phyloP scores from a whole-genome alignment of 2,329 filamentous ascomycete genomes.

The Grosmannia penicillata region DNA sequence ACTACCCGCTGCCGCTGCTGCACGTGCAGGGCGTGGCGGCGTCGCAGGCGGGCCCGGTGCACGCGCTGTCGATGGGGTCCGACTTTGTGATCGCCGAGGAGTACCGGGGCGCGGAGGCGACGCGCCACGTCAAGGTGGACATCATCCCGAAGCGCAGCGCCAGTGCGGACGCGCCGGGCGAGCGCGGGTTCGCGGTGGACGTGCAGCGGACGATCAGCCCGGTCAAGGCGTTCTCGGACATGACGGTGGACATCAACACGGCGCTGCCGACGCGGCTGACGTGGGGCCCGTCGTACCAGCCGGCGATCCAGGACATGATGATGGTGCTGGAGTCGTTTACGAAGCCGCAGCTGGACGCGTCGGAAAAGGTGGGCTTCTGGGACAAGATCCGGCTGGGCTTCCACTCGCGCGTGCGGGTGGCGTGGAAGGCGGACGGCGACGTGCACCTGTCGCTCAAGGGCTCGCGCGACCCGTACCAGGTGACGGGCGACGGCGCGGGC shows the following conservation, averaged over 20 bases:
- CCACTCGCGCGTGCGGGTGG: conserved; percentile 75
- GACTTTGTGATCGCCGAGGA: conserved; percentile 97
- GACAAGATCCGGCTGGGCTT: conserved; percentile 93
- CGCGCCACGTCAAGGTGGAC: conserved; percentile 64
- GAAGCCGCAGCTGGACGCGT: conserved; percentile 85
- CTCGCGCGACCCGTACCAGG: conserved; percentile 79
- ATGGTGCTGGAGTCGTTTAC: conserved; percentile 97
- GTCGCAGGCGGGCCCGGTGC: conserved; percentile 63
- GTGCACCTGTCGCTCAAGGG: conserved; percentile 88
- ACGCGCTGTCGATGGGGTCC: conserved; percentile 70
- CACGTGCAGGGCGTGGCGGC: conserved; percentile 75
- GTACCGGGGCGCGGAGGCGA: conserved; percentile 66
- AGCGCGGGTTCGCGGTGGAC: conserved; percentile 62
- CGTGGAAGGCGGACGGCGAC: conserved; percentile 93
- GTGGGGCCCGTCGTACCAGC: conserved; percentile 95
- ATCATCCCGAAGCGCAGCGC: conserved; percentile 59
- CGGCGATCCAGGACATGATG: conserved; percentile 99
- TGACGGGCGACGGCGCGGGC: conserved; percentile 84
- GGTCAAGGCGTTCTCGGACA: conserved; percentile 92
- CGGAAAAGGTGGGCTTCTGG: conserved; percentile 93
- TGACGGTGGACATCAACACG: conserved; percentile 84
- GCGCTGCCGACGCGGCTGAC: conserved; percentile 83
- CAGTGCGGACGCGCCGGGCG: conserved; percentile 26
- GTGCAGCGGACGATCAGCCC: conserved; percentile 84
- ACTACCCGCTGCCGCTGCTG: conserved; percentile 84